Base-by-base conservation (phyloP, 2,329 filamentous ascomycete species). In the Pseudopithomyces maydicus region DNA sequence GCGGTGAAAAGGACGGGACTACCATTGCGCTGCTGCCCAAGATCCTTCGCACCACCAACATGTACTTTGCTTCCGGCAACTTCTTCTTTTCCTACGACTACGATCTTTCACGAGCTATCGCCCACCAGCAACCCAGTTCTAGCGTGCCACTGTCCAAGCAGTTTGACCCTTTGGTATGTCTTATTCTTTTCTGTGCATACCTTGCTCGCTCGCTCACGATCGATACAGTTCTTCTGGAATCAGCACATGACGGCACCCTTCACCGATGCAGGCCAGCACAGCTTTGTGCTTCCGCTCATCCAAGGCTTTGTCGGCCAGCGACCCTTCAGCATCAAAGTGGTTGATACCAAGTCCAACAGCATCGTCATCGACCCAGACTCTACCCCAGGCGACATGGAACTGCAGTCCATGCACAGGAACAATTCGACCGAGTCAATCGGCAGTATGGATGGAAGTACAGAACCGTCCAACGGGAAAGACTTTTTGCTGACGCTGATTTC, bases 21-120 rank as follows among this genome's bases (percentile, higher is more conserved):
- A 74, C 73, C 2, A 56, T 71, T 33, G 64, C 69, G 0, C 58
- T 98, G 32, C 80, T 96, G 11, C 94, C 94, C 1, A 96, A 97
- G 70, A 81, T 98, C 38, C 76, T 99, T 41, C 85, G 90, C 39
- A 96, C 91, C 32, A 88, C 92, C 1, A 91, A 91, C 69, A 85
- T 98, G 54, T 85, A 97, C 58, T 94, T 97, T 70, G 88, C 90
- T 1, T 84, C 88, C 0, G 84, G 85, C 61, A 97, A 91, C 73
- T 98, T 97, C 75, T 98, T 90, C 80, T 99, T 94, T 74, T 93
- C 93, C 0, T 97, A 99, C 74, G 95, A 99, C 63, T 85, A 94
- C 72, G 93, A 99, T 72, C 85, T 99, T 49, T 98, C 95, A 0
- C 85, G 89, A 54, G 87, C 84, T 53, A 73, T 84, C 58, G 73